Percentiles rank a stretch among this genome's conserved stretches.
phyloP scores from a whole-genome alignment of 2,329 filamentous ascomycete species.

The Apiospora koreana region DNA sequence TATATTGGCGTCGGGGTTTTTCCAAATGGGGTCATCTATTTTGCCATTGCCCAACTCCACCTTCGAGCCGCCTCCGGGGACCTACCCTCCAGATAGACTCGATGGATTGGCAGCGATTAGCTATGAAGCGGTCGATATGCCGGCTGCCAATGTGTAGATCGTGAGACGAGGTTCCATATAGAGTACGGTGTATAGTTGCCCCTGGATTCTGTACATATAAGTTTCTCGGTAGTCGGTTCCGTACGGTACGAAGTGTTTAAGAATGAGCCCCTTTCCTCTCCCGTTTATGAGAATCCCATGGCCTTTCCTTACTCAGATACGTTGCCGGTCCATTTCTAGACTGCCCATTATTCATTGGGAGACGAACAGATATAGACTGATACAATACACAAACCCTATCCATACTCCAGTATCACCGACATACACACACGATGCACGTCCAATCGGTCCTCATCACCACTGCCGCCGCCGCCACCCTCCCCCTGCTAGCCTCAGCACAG shows the following conservation, averaged over 20 bases:
- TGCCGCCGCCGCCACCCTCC: constrained; percentile 7
- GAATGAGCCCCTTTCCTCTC: background rate
- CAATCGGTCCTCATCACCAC: background rate
- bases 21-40: background rate
- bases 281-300: background rate
- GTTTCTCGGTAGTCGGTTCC: background rate
- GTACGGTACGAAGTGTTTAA: background rate
- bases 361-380: background rate
- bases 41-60: background rate
- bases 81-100: background rate
- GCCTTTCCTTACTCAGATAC: background rate
- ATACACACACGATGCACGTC: background rate
- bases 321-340: background rate
- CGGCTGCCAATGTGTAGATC: background rate
- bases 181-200: background rate
- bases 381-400: background rate
- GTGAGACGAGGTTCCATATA: background rate
- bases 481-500: constrained; percentile 20
- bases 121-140: background rate
- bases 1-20: background rate
- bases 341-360: too few relatives aligned
- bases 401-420: background rate
- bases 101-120: background rate
- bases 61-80: background rate
- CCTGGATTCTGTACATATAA: background rate